Base-by-base conservation (phyloP, 2,329 filamentous ascomycete genomes). In the Nemania bipapillata region DNA sequence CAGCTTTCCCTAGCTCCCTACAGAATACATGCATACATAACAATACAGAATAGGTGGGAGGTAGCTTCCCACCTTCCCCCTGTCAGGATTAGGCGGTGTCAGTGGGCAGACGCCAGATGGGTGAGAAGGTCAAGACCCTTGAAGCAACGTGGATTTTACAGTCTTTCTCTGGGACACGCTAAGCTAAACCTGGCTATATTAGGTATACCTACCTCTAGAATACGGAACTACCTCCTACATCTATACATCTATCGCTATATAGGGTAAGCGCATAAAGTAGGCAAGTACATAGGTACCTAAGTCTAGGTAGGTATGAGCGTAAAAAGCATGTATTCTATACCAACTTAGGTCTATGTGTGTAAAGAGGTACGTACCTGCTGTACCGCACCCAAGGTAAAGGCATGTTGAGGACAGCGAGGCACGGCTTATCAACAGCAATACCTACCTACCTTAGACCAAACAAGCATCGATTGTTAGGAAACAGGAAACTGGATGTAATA, bases 41-140 rank as follows among this genome's bases (percentile, higher is more conserved):
- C n/a, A n/a, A n/a, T 15, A 6, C 37, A 40, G 22, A 24, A 50
- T 20, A 50, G 12, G 20, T 50, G n/a, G 47, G 22, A 72, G 67
- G n/a, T 50, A 40, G 37, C 37, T 40, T 40, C 37, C 17, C 17
- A 6, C 17, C 26, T 28, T 53, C 42, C 54, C 47, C 15, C n/a
- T 20, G 28, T 32, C 11, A 12, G 47, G 40, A 22, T n/a, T n/a
- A 47, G 69, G 73, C 72, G 74, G 73, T 73, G 47, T 62, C 37
- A 40, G 52, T 7, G 49, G 72, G 75, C 74, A 75, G 70, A 70
- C 55, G 26, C 61, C 63, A 56, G 63, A 37, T 42, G 32, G 56
- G 45, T 32, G 45, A 37, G 49, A 42, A 52, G 35, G 35, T n/a
- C 17, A 45, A 45, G 40, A 45, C 40, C 47, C 47, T 50, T 26